These are phyloP conservation scores for Penicillium verhagenii DNA, from an alignment of 495 filamentous ascomycete species.

Conservation along the genomic window DNA sequence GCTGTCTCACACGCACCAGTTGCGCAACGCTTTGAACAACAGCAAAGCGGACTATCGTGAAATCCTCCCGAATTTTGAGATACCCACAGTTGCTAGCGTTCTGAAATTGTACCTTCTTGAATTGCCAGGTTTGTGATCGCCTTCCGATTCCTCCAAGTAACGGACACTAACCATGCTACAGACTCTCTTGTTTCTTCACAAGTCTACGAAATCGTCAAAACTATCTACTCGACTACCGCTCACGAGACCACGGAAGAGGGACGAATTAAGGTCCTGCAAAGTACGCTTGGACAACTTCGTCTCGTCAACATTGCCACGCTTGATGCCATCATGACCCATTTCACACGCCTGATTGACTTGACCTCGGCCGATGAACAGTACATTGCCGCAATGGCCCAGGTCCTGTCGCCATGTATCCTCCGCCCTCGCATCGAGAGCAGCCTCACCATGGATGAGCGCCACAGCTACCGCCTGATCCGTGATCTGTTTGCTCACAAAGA, in stretches of 20 bases:
- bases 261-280: constrained; percentile 90
- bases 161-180: constrained; percentile 26
- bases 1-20: constrained; percentile 77
- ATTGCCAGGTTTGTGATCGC: constrained; percentile 69
- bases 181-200: constrained; percentile 97
- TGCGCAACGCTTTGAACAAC: constrained; percentile 81
- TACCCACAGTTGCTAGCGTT: constrained; percentile 88
- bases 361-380: constrained; percentile 94
- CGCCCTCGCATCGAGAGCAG: constrained; percentile 82
- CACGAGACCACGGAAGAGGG: constrained; percentile 69
- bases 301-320: constrained; percentile 98
- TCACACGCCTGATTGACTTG: constrained; percentile 92
- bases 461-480: constrained; percentile 85
- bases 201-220: constrained; percentile 98
- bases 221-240: constrained; percentile 78
- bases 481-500: constrained; percentile 95
- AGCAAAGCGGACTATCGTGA: constrained; percentile 79
- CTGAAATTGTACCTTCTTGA: constrained; percentile 96
- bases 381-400: constrained; percentile 69
- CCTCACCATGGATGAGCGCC: constrained; percentile 92
- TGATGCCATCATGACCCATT: constrained; percentile 97
- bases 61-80: constrained; percentile 78
- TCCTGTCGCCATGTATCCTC: constrained; percentile 83
- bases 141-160: constrained; percentile 1
- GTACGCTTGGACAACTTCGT: constrained; percentile 89